Base-by-base conservation (phyloP, 306 rosid species). In the Acacia acuminata region DNA sequence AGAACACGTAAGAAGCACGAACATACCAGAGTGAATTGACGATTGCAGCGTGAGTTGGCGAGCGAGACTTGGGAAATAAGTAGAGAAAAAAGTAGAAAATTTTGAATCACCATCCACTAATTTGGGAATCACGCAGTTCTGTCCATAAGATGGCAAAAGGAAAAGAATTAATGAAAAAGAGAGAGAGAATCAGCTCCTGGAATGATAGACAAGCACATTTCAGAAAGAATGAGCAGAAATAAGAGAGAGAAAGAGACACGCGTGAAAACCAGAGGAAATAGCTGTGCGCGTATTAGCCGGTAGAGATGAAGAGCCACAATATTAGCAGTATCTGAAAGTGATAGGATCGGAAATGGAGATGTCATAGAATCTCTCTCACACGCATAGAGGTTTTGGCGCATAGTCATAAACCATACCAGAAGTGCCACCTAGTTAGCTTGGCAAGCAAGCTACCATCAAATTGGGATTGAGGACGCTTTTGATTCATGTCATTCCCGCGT, bases 1-100 rank as follows among this genome's bases (percentile, higher is more conserved):
- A 43, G 36, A 44, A 43, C 25, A 43, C 22, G 4, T 25, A 27
- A 71, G 48, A 24, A 71, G 56, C n/a, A 22, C 4, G 14, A 43
- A 24, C 83, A 48, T 84, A 87, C 92, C 34, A 55, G 76, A 38
- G 64, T 71, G 8, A 71, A 27, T 25, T 45, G 76, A 24, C n/a
- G 58, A 6, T 71, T 44, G 76, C 38, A 71, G 56, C 13, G 36
- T 71, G 76, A 71, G n/a, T 71, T 44, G 51, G n/a, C 3, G 56
- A 71, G 40, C 63, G 66, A 38, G 71, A 3, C 15, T 12, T 6
- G 47, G 27, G 75, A 60, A 7, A 77, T 82, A 73, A 27, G 70
- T 76, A 88, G 68, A 51, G 12, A 45, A 42, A 19, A 68, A 84
- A 56, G 80, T 40, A 5, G 77, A 42, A 82, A 58, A 84, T 79